Percentiles rank a stretch among this genome's conserved stretches.
Conservation (phyloP, 768 basidiomycete genomes). For the Termitomyces bulborhizus region DNA sequence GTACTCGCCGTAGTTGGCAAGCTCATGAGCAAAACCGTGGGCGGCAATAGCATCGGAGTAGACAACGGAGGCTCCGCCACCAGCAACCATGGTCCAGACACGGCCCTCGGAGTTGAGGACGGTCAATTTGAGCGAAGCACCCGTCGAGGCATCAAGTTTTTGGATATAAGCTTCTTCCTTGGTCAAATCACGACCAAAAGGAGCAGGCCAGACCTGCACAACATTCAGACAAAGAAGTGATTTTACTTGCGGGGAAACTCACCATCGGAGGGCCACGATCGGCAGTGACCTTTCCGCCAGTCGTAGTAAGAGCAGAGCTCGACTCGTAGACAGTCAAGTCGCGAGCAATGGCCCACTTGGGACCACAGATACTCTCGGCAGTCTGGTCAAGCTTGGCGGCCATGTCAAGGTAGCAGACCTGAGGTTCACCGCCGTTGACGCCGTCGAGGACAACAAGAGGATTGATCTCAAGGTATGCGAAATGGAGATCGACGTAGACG, state of each 20-base stretch:
- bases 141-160: conserved; percentile 94
- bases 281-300: conserved; percentile 58
- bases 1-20: conserved; percentile 99
- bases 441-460: conserved; percentile 92
- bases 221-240: neutral
- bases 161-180: conserved; percentile 99
- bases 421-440: conserved; percentile 56
- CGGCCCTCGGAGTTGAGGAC: conserved; percentile 93
- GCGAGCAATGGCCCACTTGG: conserved; percentile 97
- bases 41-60: conserved; percentile 82
- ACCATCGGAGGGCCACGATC: conserved; percentile 98
- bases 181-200: conserved; percentile 95
- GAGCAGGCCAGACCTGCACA: conserved; percentile 73
- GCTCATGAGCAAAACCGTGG: conserved; percentile 93
- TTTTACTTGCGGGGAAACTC: neutral
- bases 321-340: conserved; percentile 72
- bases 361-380: conserved; percentile 95
- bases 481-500: conserved; percentile 98
- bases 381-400: conserved; percentile 99
- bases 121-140: conserved; percentile 96
- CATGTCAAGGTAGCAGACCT: conserved; percentile 97
- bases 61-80: conserved; percentile 75
- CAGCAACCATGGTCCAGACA: conserved; percentile 99
- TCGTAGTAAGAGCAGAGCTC: conserved; percentile 13
- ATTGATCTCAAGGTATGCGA: conserved; percentile 99